These are phyloP conservation scores for Pestalotiopsis sp. DNA, from an alignment of 2,329 filamentous ascomycete species.

Conservation along the genomic window DNA sequence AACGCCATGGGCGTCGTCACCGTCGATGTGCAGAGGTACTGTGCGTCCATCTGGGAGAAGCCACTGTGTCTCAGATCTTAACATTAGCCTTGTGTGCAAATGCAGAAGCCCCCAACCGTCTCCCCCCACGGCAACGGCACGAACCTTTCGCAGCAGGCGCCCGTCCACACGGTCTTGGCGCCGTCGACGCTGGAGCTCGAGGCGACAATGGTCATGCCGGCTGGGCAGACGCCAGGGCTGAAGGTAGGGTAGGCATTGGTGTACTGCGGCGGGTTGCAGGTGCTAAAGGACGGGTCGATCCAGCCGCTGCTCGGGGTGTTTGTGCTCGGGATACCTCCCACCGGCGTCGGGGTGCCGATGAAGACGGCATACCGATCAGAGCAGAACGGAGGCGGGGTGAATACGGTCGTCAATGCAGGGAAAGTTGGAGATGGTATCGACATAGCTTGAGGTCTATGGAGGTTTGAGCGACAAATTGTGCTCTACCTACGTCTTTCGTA, in stretches of 20 bases:
- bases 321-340: conserved; percentile 22
- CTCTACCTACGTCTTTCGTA: background rate
- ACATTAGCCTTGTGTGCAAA: background rate
- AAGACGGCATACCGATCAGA: conserved; percentile 29
- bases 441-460: background rate
- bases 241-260: conserved; percentile 26
- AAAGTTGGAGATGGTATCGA: background rate
- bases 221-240: conserved; percentile 32
- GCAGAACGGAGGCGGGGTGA: conserved; percentile 27
- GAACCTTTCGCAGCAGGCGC: conserved; percentile 32
- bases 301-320: conserved; percentile 31
- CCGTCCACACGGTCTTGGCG: conserved; percentile 26
- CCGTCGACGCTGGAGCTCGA: conserved; percentile 17
- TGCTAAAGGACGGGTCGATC: conserved; percentile 31
- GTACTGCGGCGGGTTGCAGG: conserved; percentile 30
- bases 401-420: conserved; percentile 28
- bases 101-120: background rate
- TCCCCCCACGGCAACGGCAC: background rate
- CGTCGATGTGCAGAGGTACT: conserved; percentile 28
- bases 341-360: conserved; percentile 22
- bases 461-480: background rate
- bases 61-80: conserved; percentile 20
- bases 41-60: conserved; percentile 23
- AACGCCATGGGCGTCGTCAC: conserved; percentile 31
- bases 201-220: conserved; percentile 27